Percentiles rank a stretch among this genome's conserved stretches.
These are phyloP conservation scores for Linderniella brevidens DNA, from an alignment of 257 asterid genomes.

Conservation along the genomic window DNA sequence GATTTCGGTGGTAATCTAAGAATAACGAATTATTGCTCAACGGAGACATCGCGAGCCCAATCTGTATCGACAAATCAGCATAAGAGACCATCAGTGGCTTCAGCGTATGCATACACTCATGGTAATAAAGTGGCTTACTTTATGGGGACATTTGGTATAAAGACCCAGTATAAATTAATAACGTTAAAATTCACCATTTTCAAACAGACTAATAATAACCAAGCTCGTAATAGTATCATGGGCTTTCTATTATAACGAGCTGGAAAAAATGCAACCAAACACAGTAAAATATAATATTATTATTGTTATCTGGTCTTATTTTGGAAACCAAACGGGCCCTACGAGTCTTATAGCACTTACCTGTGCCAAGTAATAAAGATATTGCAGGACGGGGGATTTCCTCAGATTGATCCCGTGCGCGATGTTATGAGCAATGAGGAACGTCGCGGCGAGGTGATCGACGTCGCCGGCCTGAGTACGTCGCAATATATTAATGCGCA, in stretches of 20 bases:
- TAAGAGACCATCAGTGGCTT: background rate
- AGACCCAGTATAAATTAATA: too few species aligned
- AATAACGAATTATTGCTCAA: slow-evolving; percentile 92
- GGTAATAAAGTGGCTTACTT: too few species aligned
- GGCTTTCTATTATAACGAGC: too few species aligned
- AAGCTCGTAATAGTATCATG: too few species aligned
- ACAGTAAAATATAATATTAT: too few species aligned
- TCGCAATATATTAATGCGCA: slow-evolving; percentile 7
- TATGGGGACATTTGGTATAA: too few species aligned
- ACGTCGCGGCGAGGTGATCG: slow-evolving; percentile 96
- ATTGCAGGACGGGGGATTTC: slow-evolving; percentile 90
- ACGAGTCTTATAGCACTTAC: slow-evolving; percentile 26
- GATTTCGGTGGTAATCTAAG: slow-evolving; percentile 95
- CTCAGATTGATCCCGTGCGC: slow-evolving; percentile 93
- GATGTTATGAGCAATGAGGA: slow-evolving; percentile 74
- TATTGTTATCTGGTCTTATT: too few species aligned
- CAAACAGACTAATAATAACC: too few species aligned
- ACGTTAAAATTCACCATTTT: too few species aligned
- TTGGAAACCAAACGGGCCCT: too few species aligned
- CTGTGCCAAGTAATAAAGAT: slow-evolving; percentile 87
- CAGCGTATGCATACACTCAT: too few species aligned
- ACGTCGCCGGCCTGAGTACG: slow-evolving; percentile 79
- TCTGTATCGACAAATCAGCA: slow-evolving; percentile 28
- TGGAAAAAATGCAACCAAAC: slow-evolving; percentile 1
- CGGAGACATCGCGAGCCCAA: slow-evolving; percentile 99